Percentiles rank a stretch among this genome's conserved stretches.
phyloP scores from a whole-genome alignment of 176 grass and related monocot species.

The Eleusine indica region DNA sequence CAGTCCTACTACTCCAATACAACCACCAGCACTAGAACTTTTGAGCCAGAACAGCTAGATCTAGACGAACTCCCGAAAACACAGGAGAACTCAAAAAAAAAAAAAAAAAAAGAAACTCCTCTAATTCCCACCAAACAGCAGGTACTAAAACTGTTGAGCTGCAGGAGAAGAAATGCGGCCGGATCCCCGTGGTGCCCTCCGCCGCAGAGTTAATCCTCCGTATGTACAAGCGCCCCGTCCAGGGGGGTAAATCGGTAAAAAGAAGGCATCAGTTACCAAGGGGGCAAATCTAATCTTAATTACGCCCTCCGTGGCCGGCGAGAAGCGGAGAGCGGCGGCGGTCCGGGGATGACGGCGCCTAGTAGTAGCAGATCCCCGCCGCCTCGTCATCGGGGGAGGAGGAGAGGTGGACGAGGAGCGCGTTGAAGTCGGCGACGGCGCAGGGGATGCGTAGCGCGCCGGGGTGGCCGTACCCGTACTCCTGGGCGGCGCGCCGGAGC shows the following conservation, averaged over 20 bases:
- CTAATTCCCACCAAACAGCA: constrained; percentile 40
- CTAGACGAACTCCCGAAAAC: constrained; percentile 21
- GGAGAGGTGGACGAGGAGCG: constrained; percentile 51
- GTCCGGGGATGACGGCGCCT: background rate
- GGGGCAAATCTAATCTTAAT: constrained; percentile 26
- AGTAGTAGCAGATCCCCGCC: constrained; percentile 3
- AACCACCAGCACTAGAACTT: constrained; percentile 16
- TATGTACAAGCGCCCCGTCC: constrained; percentile 37
- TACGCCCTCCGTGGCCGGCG: constrained; percentile 16
- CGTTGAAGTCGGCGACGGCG: constrained; percentile 66
- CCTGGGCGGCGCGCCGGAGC: constrained; percentile 76
- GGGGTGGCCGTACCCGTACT: constrained; percentile 87
- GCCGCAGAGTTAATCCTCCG: background rate
- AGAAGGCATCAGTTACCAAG: background rate
- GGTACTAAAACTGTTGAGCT: constrained; percentile 47
- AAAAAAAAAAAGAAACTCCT: background rate
- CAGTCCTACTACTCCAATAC: constrained; percentile 9
- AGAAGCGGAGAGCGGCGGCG: background rate
- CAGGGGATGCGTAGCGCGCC: constrained; percentile 95
- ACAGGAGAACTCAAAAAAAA: background rate
- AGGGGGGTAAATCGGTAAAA: constrained; percentile 41
- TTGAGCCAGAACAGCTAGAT: constrained; percentile 33
- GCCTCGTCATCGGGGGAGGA: constrained; percentile 9
- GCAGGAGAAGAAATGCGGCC: constrained; percentile 33
- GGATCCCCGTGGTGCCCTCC: constrained; percentile 24